Percentiles rank a stretch among this genome's conserved stretches.
These are phyloP conservation scores for Plasmodium inui DNA, from an alignment of 169 alveolate species.

Conservation along the genomic window DNA sequence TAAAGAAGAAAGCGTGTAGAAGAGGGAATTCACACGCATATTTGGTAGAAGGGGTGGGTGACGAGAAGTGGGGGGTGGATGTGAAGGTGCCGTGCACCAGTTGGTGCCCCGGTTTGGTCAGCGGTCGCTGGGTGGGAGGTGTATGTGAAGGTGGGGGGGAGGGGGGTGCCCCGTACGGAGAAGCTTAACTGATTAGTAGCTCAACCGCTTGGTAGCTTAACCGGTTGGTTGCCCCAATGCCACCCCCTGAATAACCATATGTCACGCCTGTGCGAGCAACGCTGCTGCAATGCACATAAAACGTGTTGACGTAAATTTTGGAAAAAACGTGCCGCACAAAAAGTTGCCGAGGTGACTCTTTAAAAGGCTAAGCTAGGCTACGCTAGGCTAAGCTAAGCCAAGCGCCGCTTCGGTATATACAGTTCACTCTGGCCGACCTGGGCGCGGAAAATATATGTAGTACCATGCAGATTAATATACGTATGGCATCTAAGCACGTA, in stretches of 20 bases:
- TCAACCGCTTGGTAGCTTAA: background rate
- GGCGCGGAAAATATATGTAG: background rate
- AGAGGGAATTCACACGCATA: slow-evolving; percentile 47
- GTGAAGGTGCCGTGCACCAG: background rate
- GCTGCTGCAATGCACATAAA: background rate
- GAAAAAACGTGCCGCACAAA: background rate
- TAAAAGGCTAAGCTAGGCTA: background rate
- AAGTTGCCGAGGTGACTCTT: background rate
- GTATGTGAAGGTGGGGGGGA: background rate
- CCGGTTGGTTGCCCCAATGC: background rate
- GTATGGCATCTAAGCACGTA: background rate
- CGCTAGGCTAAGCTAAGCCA: background rate
- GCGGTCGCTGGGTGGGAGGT: background rate
- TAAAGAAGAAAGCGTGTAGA: slow-evolving; percentile 10
- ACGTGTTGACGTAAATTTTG: background rate
- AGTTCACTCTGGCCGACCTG: background rate
- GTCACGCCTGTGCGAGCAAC: background rate
- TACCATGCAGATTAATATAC: background rate
- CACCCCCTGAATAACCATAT: background rate
- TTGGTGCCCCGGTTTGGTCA: background rate
- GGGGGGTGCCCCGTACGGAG: background rate
- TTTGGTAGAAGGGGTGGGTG: background rate
- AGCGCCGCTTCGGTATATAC: background rate
- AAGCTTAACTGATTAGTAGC: background rate
- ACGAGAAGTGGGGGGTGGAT: background rate